Evolutionary conservation across 352 stramenopile genomes (phyloP), one percentile per base, ranked within the genome.

Genomic region (Phytophthora tubulina): DNA sequence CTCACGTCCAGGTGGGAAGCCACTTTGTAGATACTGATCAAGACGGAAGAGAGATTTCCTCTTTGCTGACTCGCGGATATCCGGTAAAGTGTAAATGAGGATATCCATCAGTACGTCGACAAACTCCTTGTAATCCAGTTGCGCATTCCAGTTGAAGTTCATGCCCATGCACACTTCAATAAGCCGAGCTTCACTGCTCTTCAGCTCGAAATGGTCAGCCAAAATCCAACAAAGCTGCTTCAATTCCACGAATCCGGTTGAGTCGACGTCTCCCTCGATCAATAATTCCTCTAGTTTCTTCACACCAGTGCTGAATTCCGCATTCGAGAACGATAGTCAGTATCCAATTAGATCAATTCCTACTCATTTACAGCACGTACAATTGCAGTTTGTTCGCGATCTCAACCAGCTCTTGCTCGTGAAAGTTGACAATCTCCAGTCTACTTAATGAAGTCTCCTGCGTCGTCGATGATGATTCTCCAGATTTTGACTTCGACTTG

Each of bases 141-240:
- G 79, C 6, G 73, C 82, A 15, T 86, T 74, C 1, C 69, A 44
- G 49, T 90, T 84, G 21, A 91, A 90, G 15, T 79, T 89, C 70
- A 92, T 82, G 7, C 85, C 85, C 33, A 92, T 62, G 56, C 85
- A 92, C 0, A 86, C 70, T 45, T 92, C 81, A 48, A 90, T 80
- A 10, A 92, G 63, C 14, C 67, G 53, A 0, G 58, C 59, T 49
- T 91, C 79, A 15, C 52, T 73, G 10, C 85, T 57, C 0, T 79
- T 52, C 3, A 87, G 30, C 1, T 75, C 36, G 13, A 88, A 78
- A 1, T 71, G 44, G 33, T 90, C 73, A 0, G 35, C 50, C 11
- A 92, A 63, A 9, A 86, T 45, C 65, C 67, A 88, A 5, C 72
- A 74, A 15, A 92, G 54, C 21, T 91, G 72, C 55, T 85, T 85